These are phyloP conservation scores for Rubroshorea leprosula DNA, from an alignment of 345 rosid genomes.

Conservation along the genomic window DNA sequence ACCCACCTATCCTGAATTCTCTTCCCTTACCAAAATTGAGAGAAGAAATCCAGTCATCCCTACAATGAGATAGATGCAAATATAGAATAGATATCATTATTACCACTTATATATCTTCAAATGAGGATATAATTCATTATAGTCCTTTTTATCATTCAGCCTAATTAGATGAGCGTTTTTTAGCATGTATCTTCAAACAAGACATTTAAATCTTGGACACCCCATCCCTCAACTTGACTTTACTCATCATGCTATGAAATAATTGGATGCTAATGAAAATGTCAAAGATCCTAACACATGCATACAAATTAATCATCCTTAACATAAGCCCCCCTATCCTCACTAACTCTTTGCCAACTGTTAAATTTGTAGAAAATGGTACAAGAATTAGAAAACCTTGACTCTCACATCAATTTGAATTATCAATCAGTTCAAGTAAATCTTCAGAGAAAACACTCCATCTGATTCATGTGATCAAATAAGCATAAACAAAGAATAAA, in stretches of 20 bases:
- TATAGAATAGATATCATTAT: not conserved
- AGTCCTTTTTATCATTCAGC: too few species aligned
- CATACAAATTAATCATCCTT: not conserved
- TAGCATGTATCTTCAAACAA: too few species aligned
- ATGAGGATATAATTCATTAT: not conserved
- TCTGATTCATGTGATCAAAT: not conserved
- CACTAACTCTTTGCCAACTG: not conserved
- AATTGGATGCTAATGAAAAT: not conserved
- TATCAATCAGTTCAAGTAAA: not conserved
- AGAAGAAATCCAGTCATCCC: not conserved
- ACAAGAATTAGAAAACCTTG: not conserved
- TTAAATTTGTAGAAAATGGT: not conserved
- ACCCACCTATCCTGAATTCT: constrained; percentile 3
- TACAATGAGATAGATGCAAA: not conserved
- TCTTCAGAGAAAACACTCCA: not conserved
- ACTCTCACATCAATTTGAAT: not conserved
- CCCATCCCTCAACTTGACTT: not conserved
- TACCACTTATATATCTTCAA: not conserved
- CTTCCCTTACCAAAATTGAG: not conserved
- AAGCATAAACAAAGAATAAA: not conserved
- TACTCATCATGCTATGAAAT: not conserved
- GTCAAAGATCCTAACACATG: not conserved
- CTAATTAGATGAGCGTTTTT: too few species aligned
- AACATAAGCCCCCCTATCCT: not conserved
- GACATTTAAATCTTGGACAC: not conserved